phyloP scores from a whole-genome alignment of 805 yeast genomes.

The Wickerhamomyces rabaulensis region DNA sequence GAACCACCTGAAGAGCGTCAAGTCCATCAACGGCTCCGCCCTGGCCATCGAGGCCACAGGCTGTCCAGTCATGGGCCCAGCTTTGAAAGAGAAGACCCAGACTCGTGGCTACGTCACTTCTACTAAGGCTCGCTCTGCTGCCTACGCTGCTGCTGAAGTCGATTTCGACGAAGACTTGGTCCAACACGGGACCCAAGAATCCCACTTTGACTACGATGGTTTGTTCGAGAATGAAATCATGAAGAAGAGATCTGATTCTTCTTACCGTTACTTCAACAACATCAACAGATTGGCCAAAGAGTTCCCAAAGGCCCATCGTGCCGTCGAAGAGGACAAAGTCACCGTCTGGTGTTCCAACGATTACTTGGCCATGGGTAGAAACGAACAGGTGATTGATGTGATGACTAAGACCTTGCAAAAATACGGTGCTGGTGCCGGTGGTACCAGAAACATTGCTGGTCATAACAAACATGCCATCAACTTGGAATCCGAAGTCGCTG shows the following conservation, averaged over 20 bases:
- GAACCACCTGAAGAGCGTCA: slow-evolving; percentile 32
- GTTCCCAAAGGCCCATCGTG: slow-evolving; percentile 89
- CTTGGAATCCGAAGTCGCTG: slow-evolving; percentile 82
- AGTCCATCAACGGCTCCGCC: slow-evolving; percentile 45
- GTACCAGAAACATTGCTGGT: slow-evolving; percentile 98
- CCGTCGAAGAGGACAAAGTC: slow-evolving; percentile 70
- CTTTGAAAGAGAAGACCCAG: slow-evolving; percentile 36
- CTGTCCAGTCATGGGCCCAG: slow-evolving; percentile 92
- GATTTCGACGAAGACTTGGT: slow-evolving; percentile 19
- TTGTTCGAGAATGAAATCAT: slow-evolving; percentile 60
- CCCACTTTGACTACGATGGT: slow-evolving; percentile 65
- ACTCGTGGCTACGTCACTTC: slow-evolving; percentile 28
- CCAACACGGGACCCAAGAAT: slow-evolving; percentile 40
- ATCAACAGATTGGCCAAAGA: slow-evolving; percentile 92
- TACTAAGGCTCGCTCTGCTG: slow-evolving; percentile 25
- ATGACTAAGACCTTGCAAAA: slow-evolving; percentile 78
- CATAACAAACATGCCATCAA: slow-evolving; percentile 87
- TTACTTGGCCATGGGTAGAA: slow-evolving; percentile 90
- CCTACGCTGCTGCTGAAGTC: slow-evolving; percentile 25
- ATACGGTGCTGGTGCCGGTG: slow-evolving; percentile 99
- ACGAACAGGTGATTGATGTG: slow-evolving; percentile 61
- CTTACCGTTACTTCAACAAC: slow-evolving; percentile 95
- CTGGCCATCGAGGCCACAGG: slow-evolving; percentile 48
- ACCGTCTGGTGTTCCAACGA: slow-evolving; percentile 99
- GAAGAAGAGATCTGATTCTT: slow-evolving; percentile 79